Conservation (phyloP, 305 asterid species). For the Striga hermonthica region DNA sequence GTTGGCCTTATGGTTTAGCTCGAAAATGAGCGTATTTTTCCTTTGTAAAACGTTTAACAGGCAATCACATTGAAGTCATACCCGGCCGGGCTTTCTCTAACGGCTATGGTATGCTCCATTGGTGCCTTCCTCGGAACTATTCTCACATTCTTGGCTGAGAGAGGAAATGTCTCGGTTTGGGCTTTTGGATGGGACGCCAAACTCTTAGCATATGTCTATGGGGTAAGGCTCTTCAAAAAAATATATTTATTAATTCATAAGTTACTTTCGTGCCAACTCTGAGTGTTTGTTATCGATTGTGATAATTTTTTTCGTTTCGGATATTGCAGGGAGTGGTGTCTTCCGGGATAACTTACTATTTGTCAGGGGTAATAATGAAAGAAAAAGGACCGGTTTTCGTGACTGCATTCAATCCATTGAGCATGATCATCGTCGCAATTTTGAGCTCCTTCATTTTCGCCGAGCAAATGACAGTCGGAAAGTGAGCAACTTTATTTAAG, state of each 20-base stretch:
- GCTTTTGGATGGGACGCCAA: slow-evolving; percentile 55
- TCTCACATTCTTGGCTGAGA: slow-evolving; percentile 57
- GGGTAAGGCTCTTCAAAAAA: slow-evolving; percentile 36
- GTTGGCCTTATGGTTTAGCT: no score
- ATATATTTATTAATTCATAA: slow-evolving; percentile 6
- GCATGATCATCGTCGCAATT: no score
- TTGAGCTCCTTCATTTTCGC: no score
- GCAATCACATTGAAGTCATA: slow-evolving; percentile 33
- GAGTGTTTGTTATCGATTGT: no score
- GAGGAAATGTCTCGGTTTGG: slow-evolving; percentile 53
- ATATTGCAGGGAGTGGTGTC: slow-evolving; percentile 65
- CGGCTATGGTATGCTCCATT: slow-evolving; percentile 69
- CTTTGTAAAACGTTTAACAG: no score
- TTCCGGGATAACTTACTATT: slow-evolving; percentile 36
- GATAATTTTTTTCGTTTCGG: background rate
- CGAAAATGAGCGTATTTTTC: no score
- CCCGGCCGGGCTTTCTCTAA: slow-evolving; percentile 68
- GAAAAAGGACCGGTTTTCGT: no score
- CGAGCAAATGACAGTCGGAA: no score
- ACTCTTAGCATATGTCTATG: slow-evolving; percentile 57
- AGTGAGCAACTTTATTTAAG: no score
- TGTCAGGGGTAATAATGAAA: no score
- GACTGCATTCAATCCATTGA: no score
- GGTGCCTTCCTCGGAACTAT: slow-evolving; percentile 65
- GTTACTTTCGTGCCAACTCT: no score